These are phyloP conservation scores for Aureobasidium sp. DNA, from an alignment of 2,329 filamentous ascomycete species.

Conservation along the genomic window DNA sequence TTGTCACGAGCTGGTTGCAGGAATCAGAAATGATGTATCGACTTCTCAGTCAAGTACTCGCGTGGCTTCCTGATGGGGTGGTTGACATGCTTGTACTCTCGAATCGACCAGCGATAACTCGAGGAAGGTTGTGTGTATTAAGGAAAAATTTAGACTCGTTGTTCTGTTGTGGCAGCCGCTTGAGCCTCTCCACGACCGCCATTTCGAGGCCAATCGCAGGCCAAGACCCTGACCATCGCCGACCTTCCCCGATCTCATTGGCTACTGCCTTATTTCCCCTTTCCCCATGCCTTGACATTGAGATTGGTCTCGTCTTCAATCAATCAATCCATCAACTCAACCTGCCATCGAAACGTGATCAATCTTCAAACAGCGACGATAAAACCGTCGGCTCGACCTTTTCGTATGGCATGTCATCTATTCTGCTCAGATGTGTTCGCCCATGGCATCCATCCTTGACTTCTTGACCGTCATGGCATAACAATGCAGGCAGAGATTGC, in stretches of 20 bases:
- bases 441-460: no score
- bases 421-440: no score
- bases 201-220: slow-evolving; percentile 1
- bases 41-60: neutral
- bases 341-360: no score
- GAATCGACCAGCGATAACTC: neutral
- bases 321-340: neutral
- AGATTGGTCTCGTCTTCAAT: neutral
- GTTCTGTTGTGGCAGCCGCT: slow-evolving; percentile 1
- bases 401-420: neutral
- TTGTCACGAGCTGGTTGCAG: slow-evolving; percentile 9
- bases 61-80: neutral
- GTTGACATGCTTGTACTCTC: neutral
- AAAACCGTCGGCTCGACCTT: neutral
- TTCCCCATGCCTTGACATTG: neutral
- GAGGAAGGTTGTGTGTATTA: neutral
- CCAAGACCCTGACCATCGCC: neutral
- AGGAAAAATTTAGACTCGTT: neutral
- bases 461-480: no score
- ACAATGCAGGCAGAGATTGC: no score
- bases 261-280: neutral
- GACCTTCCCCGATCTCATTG: neutral
- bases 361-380: neutral
- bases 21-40: neutral
- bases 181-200: slow-evolving; percentile 6